These are phyloP conservation scores for Rhododendron williamsianum DNA, from an alignment of 148 eudicot genomes.

Conservation along the genomic window DNA sequence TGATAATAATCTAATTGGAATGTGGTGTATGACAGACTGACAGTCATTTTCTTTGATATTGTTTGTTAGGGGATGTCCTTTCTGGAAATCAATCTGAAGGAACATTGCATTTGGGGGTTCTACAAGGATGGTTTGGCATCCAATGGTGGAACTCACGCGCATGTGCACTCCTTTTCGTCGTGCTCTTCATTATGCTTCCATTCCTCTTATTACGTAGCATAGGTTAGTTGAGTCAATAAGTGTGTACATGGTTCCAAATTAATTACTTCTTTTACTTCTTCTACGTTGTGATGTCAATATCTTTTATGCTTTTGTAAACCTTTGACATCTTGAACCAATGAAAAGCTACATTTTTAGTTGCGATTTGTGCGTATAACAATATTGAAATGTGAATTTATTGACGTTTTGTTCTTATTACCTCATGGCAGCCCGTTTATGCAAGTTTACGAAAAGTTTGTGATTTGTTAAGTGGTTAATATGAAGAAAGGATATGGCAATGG, in stretches of 20 bases:
- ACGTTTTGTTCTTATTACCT: background rate
- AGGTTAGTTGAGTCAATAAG: constrained; percentile 39
- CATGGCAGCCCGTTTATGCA: background rate
- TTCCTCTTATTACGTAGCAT: constrained; percentile 66
- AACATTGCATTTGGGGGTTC: constrained; percentile 64
- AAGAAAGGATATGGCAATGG: background rate
- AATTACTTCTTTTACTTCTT: background rate
- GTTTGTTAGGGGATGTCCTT: constrained; percentile 73
- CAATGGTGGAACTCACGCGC: constrained; percentile 96
- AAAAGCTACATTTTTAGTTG: background rate
- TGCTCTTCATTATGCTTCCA: constrained; percentile 64
- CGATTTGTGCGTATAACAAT: background rate
- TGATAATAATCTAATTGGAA: background rate
- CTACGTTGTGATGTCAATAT: background rate
- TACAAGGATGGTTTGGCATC: constrained; percentile 95
- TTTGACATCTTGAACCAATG: background rate
- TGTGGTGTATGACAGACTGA: background rate
- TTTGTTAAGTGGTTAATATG: background rate
- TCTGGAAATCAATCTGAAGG: constrained; percentile 71
- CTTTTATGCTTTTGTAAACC: background rate
- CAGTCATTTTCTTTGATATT: background rate
- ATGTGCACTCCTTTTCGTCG: constrained; percentile 54
- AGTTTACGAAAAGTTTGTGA: background rate
- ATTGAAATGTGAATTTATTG: background rate
- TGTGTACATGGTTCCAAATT: background rate